Percentiles rank a stretch among this genome's conserved stretches.
Conservation (phyloP, 73 alveolate genomes). For the Symbiodinium pilosum region DNA sequence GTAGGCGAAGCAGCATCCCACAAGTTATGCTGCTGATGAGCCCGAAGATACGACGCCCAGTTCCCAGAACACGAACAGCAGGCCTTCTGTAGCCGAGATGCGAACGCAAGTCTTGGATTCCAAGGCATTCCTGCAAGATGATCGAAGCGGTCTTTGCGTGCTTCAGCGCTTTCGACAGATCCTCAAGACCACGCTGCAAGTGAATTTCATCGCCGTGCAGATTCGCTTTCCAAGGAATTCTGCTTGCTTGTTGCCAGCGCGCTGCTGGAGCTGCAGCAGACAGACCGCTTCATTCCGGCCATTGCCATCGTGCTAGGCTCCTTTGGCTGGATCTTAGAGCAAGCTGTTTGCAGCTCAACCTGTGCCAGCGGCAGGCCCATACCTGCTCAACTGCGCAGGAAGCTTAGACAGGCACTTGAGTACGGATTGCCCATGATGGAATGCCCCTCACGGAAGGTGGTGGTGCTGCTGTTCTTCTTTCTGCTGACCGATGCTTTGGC, state of each 20-base stretch:
- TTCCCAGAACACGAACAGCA: too few relatives aligned
- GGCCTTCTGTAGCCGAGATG: neutral
- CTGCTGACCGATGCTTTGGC: neutral
- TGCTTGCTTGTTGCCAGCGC: conserved; percentile 51
- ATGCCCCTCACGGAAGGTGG: neutral
- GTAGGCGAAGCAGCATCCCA: neutral
- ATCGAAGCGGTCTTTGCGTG: conserved; percentile 21
- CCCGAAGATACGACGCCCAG: neutral
- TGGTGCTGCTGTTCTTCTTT: conserved; percentile 30
- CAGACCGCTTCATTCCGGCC: neutral
- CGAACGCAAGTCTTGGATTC: neutral
- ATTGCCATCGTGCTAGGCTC: conserved; percentile 11
- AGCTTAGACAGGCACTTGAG: neutral
- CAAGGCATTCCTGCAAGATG: conserved; percentile 26
- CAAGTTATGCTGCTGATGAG: neutral
- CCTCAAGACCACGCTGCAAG: neutral
- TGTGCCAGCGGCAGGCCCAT: conserved; percentile 2
- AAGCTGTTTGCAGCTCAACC: neutral
- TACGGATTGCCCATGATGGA: neutral
- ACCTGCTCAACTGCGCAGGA: neutral
- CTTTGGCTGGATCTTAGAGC: neutral
- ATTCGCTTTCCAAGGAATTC: conserved; percentile 14
- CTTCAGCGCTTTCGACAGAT: neutral
- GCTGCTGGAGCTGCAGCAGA: conserved; percentile 17
- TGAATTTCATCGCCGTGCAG: neutral